These are phyloP conservation scores for Leishmania mexicana DNA, from an alignment of 208 protist species.

Conservation along the genomic window DNA sequence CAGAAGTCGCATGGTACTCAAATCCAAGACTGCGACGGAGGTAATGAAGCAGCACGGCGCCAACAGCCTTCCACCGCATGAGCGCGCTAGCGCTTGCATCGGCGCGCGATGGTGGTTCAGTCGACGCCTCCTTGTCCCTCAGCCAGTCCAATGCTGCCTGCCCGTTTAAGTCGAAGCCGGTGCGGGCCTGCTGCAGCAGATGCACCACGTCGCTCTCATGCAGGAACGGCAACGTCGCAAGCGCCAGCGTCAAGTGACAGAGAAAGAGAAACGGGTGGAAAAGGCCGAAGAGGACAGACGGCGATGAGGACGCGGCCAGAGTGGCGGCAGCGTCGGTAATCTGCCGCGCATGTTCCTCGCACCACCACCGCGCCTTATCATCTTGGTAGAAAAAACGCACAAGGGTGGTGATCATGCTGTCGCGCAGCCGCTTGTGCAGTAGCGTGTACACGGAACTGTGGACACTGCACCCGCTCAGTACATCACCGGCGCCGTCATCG, in stretches of 20 bases:
- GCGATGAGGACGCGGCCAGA: not conserved
- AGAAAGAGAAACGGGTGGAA: slow-evolving; percentile 57
- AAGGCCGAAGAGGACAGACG: slow-evolving; percentile 16
- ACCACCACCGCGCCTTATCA: slow-evolving; percentile 49
- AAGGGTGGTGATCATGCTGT: slow-evolving; percentile 59
- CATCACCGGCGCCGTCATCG: slow-evolving; percentile 5
- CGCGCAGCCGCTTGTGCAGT: slow-evolving; percentile 58
- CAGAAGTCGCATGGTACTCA: slow-evolving; percentile 47
- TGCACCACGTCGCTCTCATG: slow-evolving; percentile 64
- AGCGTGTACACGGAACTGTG: slow-evolving; percentile 50
- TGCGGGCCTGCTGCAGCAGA: slow-evolving; percentile 56
- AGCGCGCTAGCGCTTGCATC: not conserved
- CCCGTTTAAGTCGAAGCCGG: slow-evolving; percentile 62
- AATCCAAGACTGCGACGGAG: slow-evolving; percentile 37
- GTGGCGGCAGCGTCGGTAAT: not conserved
- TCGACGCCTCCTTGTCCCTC: not conserved
- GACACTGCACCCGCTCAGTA: slow-evolving; percentile 26
- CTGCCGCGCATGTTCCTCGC: slow-evolving; percentile 31
- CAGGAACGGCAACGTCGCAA: slow-evolving; percentile 57
- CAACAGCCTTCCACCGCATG: slow-evolving; percentile 54
- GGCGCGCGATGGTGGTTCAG: not conserved
- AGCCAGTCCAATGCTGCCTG: slow-evolving; percentile 35
- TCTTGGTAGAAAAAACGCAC: slow-evolving; percentile 75
- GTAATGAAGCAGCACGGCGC: slow-evolving; percentile 48
- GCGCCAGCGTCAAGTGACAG: slow-evolving; percentile 49